Conservation (phyloP, 2,329 filamentous ascomycete species). For the Colletotrichum spinosum region DNA sequence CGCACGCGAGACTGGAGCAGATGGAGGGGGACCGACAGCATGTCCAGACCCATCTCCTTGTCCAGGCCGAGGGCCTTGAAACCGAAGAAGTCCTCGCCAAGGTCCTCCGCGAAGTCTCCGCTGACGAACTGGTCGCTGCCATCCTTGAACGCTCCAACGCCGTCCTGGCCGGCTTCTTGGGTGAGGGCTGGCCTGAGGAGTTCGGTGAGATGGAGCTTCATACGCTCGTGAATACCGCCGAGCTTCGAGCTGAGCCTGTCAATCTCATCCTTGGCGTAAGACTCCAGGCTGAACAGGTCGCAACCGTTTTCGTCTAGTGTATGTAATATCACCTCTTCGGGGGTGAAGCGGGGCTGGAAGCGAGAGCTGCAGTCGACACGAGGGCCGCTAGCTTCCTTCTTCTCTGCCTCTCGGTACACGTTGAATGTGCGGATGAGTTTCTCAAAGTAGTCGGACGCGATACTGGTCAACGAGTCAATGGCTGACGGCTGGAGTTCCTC, state of each 20-base stretch:
- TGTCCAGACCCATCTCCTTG: conserved; percentile 87
- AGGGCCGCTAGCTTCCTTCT: conserved; percentile 66
- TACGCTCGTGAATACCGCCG: conserved; percentile 87
- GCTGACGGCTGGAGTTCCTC: conserved; percentile 97
- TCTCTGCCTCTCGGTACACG: conserved; percentile 85
- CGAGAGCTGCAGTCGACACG: conserved; percentile 54
- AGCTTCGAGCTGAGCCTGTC: conserved; percentile 86
- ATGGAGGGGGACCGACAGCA: conserved; percentile 92
- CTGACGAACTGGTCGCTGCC: conserved; percentile 97
- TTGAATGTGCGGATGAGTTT: conserved; percentile 85
- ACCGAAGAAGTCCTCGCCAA: conserved; percentile 98
- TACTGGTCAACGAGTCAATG: conserved; percentile 88
- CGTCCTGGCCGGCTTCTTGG: conserved; percentile 80
- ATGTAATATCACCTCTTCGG: conserved; percentile 89
- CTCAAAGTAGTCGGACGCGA: conserved; percentile 89
- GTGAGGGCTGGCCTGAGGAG: conserved; percentile 89
- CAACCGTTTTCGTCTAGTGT: conserved; percentile 86
- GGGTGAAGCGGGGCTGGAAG: conserved; percentile 76
- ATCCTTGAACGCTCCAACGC: conserved; percentile 92
- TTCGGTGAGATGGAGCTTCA: conserved; percentile 94
- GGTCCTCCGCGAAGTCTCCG: conserved; percentile 96
- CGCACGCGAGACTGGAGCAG: conserved; percentile 92
- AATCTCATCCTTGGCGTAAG: conserved; percentile 93
- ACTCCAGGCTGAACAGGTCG: conserved; percentile 83
- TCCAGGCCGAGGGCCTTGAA: conserved; percentile 96